Evolutionary conservation across 192 early-diverging fungal species (phyloP).

Genomic region (Backusella luteola): DNA sequence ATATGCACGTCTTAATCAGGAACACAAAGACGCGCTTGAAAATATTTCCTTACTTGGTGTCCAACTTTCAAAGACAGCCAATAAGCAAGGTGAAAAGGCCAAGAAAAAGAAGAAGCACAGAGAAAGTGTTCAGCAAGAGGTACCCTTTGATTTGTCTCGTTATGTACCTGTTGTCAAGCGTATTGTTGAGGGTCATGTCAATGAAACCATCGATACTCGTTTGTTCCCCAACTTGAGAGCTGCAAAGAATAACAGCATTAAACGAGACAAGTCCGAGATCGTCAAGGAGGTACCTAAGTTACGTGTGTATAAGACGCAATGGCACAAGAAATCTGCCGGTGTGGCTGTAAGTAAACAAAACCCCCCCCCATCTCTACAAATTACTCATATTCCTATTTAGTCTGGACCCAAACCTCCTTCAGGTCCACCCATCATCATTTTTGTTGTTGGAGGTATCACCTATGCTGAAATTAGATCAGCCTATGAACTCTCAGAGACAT

Average conservation of each 20-base stretch:
- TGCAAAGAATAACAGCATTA: constrained; percentile 37
- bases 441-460: constrained; percentile 81
- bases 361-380: background rate
- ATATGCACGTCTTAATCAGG: constrained; percentile 66
- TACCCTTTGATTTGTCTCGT: constrained; percentile 72
- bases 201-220: constrained; percentile 51
- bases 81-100: constrained; percentile 55
- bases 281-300: constrained; percentile 28
- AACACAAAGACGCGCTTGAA: constrained; percentile 77
- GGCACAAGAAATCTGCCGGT: constrained; percentile 37
- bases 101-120: constrained; percentile 54
- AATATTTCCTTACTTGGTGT: constrained; percentile 72
- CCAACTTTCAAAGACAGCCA: constrained; percentile 55
- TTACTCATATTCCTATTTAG: constrained; percentile 25
- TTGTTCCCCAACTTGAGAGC: constrained; percentile 61
- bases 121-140: constrained; percentile 49
- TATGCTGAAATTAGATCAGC: constrained; percentile 73
- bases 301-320: constrained; percentile 38
- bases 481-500: constrained; percentile 64
- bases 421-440: constrained; percentile 61
- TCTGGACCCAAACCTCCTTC: constrained; percentile 36
- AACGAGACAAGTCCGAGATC: constrained; percentile 18
- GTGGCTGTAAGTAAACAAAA: constrained; percentile 15
- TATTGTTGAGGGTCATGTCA: constrained; percentile 61
- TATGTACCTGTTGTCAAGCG: constrained; percentile 76